Conservation (phyloP, 495 filamentous ascomycete genomes). For the Viridothelium virens region DNA sequence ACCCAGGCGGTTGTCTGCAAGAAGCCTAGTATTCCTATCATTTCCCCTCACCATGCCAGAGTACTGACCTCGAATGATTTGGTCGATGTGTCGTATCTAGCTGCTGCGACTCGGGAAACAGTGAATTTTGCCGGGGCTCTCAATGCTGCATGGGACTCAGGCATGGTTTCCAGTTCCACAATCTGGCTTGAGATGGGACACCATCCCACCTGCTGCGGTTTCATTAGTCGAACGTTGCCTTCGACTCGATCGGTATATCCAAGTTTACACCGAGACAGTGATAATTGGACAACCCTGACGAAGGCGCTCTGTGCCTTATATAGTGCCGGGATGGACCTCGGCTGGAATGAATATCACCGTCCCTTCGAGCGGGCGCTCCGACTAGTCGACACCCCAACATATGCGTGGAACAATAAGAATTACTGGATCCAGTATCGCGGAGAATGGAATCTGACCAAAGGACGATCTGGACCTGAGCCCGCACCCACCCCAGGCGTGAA, state of each 20-base stretch:
- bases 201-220: slow-evolving; percentile 23
- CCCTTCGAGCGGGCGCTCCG: slow-evolving; percentile 59
- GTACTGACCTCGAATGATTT: slow-evolving; percentile 19
- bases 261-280: slow-evolving; percentile 48
- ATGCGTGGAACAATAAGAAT: slow-evolving; percentile 71
- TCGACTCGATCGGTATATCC: slow-evolving; percentile 49
- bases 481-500: slow-evolving; percentile 15
- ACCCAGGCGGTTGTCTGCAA: slow-evolving; percentile 16
- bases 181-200: slow-evolving; percentile 30
- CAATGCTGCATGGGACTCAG: slow-evolving; percentile 41
- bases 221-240: slow-evolving; percentile 24
- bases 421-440: slow-evolving; percentile 75
- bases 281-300: slow-evolving; percentile 57
- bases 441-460: slow-evolving; percentile 45
- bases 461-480: slow-evolving; percentile 30
- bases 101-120: slow-evolving; percentile 57
- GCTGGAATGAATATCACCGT: slow-evolving; percentile 74
- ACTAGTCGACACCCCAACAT: slow-evolving; percentile 49
- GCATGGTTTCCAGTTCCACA: slow-evolving; percentile 18
- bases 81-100: slow-evolving; percentile 52
- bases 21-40: slow-evolving; percentile 24
- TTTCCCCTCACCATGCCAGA: slow-evolving; percentile 24
- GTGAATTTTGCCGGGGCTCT: slow-evolving; percentile 67
- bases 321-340: slow-evolving; percentile 54
- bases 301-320: slow-evolving; percentile 55